phyloP scores from a whole-genome alignment of 371 early-diverging fungal species.

The Thermomucor indicae-seudaticae region DNA sequence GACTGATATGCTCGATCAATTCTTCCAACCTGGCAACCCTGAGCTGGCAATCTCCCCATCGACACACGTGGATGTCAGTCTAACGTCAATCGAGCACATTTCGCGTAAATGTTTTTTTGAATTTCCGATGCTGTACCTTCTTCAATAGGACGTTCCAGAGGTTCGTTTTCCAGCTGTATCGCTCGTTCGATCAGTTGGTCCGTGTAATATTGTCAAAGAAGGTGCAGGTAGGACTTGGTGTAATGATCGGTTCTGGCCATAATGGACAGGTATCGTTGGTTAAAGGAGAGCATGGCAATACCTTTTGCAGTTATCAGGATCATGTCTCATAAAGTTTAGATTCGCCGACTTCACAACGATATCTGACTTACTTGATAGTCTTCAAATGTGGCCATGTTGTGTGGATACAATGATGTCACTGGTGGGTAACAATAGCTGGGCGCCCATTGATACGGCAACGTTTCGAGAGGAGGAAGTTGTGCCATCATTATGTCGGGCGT shows the following conservation, averaged over 20 bases:
- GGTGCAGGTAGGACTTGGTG: too few relatives aligned
- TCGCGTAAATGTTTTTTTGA: constrained; percentile 7
- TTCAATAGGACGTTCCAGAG: constrained; percentile 1
- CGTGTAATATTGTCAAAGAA: constrained; percentile 27
- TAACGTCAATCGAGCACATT: not conserved
- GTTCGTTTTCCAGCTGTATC: constrained; percentile 29
- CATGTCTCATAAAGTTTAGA: too few relatives aligned
- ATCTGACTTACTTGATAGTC: too few relatives aligned
- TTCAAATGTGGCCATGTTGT: too few relatives aligned
- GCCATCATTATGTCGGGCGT: too few relatives aligned
- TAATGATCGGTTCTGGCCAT: constrained; percentile 6
- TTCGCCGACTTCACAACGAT: too few relatives aligned
- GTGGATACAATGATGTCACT: too few relatives aligned
- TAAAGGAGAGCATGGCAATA: constrained; percentile 4
- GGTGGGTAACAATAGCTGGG: too few relatives aligned
- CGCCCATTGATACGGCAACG: too few relatives aligned
- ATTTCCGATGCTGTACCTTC: constrained; percentile 13
- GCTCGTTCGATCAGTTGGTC: constrained; percentile 33
- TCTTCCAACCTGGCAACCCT: constrained; percentile 42
- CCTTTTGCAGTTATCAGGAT: not conserved
- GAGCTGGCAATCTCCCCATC: constrained; percentile 54
- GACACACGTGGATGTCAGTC: constrained; percentile 22
- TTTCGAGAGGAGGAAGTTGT: too few relatives aligned
- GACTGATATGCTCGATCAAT: constrained; percentile 61
- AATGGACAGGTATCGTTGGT: not conserved